A percentile compares a stretch with the other conserved stretches of the same genome.
phyloP scores from a whole-genome alignment of 2,329 filamentous ascomycete genomes.

The Clarireedia hainanense region DNA sequence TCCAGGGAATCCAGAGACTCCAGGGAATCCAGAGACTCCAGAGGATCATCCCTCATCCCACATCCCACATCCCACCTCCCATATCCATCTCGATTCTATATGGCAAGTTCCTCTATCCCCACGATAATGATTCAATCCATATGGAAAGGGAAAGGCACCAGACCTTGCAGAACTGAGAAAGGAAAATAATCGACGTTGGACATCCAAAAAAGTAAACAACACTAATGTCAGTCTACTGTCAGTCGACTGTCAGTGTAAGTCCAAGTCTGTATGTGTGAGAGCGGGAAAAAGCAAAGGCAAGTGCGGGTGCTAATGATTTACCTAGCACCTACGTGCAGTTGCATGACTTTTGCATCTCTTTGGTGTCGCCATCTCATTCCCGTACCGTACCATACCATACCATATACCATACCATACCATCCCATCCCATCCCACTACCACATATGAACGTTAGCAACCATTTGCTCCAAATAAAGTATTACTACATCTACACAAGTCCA shows the following conservation, averaged over 20 bases:
- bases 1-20: too few relatives aligned
- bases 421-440: not conserved
- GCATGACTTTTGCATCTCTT: conserved; percentile 5
- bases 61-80: not conserved
- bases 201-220: not conserved
- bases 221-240: not conserved
- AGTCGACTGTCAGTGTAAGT: not conserved
- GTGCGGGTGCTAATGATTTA: conserved; percentile 23
- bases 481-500: too few relatives aligned
- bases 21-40: not conserved
- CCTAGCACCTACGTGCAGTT: not conserved
- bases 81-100: too few relatives aligned
- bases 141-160: not conserved
- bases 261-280: not conserved
- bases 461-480: too few relatives aligned
- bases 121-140: conserved; percentile 4
- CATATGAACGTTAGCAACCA: not conserved
- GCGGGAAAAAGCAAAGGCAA: conserved; percentile 23
- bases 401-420: too few relatives aligned
- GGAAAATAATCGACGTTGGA: too few relatives aligned
- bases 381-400: not conserved
- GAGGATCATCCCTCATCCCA: too few relatives aligned
- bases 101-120: not conserved
- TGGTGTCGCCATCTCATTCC: not conserved
- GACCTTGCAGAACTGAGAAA: too few relatives aligned